Conservation (phyloP, 495 filamentous ascomycete genomes). For the Penicillium cosmopolitanum region DNA sequence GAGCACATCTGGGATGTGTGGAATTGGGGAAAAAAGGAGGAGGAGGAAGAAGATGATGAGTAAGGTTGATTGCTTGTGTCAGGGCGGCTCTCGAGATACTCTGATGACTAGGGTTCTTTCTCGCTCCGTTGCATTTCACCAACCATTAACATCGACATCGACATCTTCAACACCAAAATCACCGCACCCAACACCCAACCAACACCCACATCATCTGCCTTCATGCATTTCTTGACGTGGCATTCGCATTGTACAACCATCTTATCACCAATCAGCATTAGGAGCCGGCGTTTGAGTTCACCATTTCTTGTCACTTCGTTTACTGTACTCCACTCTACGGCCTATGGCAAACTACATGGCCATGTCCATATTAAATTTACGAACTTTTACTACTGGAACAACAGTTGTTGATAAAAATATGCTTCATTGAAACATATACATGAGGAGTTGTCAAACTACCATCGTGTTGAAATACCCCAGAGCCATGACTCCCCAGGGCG, state of each 20-base stretch:
- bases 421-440: background rate
- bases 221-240: background rate
- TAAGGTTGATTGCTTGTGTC: conserved; percentile 6
- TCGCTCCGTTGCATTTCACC: background rate
- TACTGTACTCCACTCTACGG: conserved; percentile 2
- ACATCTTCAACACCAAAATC: background rate
- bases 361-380: background rate
- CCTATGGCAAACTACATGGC: background rate
- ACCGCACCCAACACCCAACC: background rate
- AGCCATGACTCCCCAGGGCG: background rate
- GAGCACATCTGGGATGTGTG: conserved; percentile 86
- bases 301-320: background rate
- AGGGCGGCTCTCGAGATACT: background rate
- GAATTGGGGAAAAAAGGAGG: conserved; percentile 54
- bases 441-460: background rate
- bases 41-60: conserved; percentile 32
- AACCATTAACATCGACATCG: background rate
- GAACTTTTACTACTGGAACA: background rate
- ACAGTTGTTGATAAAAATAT: background rate
- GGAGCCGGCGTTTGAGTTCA: conserved; percentile 22
- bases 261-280: conserved; percentile 22
- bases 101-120: background rate
- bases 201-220: background rate
- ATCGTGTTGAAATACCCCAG: background rate
- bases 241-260: conserved; percentile 13